Evolutionary conservation across 108 stramenopile species (phyloP), one percentile per base, ranked within the genome.

Genomic region (Aureococcus anophagefferens): DNA sequence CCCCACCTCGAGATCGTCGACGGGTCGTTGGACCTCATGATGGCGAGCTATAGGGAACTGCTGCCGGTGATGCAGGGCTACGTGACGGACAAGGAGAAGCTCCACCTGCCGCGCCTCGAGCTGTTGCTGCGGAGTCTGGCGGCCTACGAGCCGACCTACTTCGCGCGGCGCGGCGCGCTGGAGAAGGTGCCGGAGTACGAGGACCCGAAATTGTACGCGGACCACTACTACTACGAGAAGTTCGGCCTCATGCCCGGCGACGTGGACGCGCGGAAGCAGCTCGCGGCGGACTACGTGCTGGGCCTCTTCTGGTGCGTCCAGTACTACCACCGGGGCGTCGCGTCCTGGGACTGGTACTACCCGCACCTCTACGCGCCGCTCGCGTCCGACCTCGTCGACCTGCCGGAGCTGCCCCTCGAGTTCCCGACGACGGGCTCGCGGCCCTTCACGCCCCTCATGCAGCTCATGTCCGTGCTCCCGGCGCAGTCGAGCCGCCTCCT

Each of bases 281-380:
- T 94, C 71, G 93, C 81, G 34, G 79, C 89, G 21, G 87, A 92
- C 68, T 95, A 89, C 71, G 68, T 95, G 34, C 94, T 96, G 76
- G 96, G 94, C 13, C 76, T 97, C 18, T 92, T 94, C 76, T 98
- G 98, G 98, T 84, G 84, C 59, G 72, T 95, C 75, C 84, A 87
- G 63, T 98, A 98, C 79, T 98, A 98, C 77, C 95, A 98, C 82
- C 80, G 91, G 67, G 98, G 98, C 65, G 95, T 94, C 80, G 74
- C 64, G 7, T 88, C 88, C 63, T 99, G 98, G 98, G 88, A 89
- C 71, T 99, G 96, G 96, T 99, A 89, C 79, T 99, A 93, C 74
- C 96, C 96, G 9, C 88, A 97, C 75, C 76, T 95, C 67, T 97
- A 99, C 75, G 88, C 83, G 46, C 96, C 98, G 0, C 81, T 97